Evolutionary conservation across 805 yeast species (phyloP).

Genomic region (Phaffomyces opuntiae): DNA sequence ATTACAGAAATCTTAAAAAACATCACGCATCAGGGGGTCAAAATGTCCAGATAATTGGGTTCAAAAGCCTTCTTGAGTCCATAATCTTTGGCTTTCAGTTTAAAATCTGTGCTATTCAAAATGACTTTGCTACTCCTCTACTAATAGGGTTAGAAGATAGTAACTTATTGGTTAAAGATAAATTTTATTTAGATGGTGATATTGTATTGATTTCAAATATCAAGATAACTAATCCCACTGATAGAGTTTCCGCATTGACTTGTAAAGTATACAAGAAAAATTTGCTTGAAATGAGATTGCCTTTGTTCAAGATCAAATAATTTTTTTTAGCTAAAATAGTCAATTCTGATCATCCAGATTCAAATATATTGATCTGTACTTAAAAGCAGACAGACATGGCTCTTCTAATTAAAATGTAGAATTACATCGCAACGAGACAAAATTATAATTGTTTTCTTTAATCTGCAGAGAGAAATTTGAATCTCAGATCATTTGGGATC

Average conservation of each 20-base stretch:
- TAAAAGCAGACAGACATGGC: too few relatives aligned
- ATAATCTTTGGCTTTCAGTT: conserved; percentile 3
- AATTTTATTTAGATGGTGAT: background rate
- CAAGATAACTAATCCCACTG: background rate
- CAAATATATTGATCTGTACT: too few relatives aligned
- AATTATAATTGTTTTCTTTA: too few relatives aligned
- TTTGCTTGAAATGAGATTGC: conserved; percentile 1
- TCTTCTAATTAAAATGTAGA: too few relatives aligned
- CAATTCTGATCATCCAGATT: too few relatives aligned
- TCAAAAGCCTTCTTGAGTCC: background rate
- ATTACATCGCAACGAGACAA: too few relatives aligned
- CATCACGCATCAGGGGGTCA: too few relatives aligned
- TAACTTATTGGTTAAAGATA: background rate
- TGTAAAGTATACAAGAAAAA: conserved; percentile 1
- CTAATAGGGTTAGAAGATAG: background rate
- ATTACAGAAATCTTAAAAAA: background rate
- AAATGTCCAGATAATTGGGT: background rate
- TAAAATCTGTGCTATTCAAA: conserved; percentile 1
- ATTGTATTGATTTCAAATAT: conserved; percentile 1
- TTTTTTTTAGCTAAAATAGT: too few relatives aligned
- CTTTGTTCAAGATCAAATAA: background rate
- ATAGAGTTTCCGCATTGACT: background rate
- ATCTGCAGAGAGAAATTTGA: too few relatives aligned
- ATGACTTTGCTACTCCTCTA: background rate
- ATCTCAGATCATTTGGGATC: too few relatives aligned